A percentile compares a stretch with the other conserved stretches of the same genome.
Evolutionary conservation across 2,329 filamentous ascomycete genomes (phyloP).

Genomic region (Aspergillus melleus): DNA sequence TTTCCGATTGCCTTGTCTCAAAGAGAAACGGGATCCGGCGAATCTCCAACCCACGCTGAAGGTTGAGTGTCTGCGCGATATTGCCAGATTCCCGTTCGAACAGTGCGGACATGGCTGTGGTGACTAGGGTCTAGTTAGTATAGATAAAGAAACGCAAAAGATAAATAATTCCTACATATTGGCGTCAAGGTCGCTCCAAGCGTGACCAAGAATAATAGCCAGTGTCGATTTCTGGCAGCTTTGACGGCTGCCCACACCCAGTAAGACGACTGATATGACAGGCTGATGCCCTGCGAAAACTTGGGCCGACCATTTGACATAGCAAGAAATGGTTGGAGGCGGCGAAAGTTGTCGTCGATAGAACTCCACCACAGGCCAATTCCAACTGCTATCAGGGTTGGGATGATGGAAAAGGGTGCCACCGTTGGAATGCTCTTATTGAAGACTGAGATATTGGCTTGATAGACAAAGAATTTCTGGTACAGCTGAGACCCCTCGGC

Average conservation of each 20-base stretch:
- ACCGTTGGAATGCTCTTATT: background rate
- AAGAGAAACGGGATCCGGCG: background rate
- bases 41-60: background rate
- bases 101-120: background rate
- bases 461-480: background rate
- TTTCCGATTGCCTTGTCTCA: background rate
- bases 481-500: background rate
- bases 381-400: slow-evolving; percentile 1
- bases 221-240: background rate
- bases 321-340: slow-evolving; percentile 1
- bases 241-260: slow-evolving; percentile 1
- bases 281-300: background rate
- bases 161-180: background rate
- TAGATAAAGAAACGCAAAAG: background rate
- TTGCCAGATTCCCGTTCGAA: background rate
- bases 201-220: slow-evolving; percentile 1
- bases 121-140: background rate
- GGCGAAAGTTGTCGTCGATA: background rate
- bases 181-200: background rate
- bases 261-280: slow-evolving; percentile 2
- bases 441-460: slow-evolving; percentile 1
- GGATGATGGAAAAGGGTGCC: background rate
- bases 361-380: slow-evolving; percentile 1
- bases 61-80: background rate
- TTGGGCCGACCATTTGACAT: background rate